Conservation (phyloP, 78 protist species). For the Emiliania huxleyi region DNA sequence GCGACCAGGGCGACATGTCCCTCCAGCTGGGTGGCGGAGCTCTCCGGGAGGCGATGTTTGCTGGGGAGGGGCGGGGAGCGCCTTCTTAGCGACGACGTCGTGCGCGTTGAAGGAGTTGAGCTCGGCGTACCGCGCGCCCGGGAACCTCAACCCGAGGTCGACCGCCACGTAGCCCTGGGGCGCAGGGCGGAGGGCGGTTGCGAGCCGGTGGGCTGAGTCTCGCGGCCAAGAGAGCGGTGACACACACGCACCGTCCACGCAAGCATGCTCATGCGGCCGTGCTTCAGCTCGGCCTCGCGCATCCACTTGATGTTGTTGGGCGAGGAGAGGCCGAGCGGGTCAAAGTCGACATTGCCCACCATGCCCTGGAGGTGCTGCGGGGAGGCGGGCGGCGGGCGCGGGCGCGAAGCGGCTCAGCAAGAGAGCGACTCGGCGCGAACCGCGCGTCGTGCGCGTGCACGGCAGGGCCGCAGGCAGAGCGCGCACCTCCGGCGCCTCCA, state of each 20-base stretch:
- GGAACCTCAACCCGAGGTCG: neutral
- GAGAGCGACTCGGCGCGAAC: neutral
- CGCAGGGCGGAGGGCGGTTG: neutral
- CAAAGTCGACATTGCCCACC: conserved; percentile 42
- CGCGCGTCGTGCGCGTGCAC: neutral
- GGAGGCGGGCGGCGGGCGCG: no score
- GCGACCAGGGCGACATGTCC: no score
- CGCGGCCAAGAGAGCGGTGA: no score
- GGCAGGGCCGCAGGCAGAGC: neutral
- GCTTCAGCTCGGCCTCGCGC: conserved; percentile 56
- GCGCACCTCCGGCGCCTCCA: neutral
- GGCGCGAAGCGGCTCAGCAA: neutral
- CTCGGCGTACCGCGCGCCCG: neutral
- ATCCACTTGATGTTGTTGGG: conserved; percentile 16
- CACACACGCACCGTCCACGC: neutral
- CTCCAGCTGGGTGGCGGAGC: no score
- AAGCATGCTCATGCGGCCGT: conserved; percentile 42
- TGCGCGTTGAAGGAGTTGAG: neutral
- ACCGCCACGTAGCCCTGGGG: neutral
- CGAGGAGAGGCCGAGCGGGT: conserved; percentile 36
- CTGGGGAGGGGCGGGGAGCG: no score
- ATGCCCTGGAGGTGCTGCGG: conserved; percentile 22
- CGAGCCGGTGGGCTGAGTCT: no score
- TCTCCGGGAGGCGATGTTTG: no score
- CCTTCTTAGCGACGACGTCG: no score